These are phyloP conservation scores for Ricinus communis DNA, from an alignment of 345 rosid species.

Conservation along the genomic window DNA sequence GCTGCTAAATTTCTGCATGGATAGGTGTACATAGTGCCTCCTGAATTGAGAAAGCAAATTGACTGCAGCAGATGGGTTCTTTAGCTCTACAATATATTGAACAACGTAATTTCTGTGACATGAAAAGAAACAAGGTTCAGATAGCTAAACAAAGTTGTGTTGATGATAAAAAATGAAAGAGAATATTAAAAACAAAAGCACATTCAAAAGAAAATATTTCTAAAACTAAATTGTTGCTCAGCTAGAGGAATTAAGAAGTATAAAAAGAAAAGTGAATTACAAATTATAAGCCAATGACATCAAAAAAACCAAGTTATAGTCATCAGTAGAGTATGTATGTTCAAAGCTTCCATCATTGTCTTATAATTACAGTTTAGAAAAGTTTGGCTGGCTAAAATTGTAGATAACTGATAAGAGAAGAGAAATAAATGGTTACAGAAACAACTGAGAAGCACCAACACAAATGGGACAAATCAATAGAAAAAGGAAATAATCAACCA, in stretches of 20 bases:
- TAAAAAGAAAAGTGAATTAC: not conserved
- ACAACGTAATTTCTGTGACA: conserved; percentile 71
- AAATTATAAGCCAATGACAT: conserved; percentile 1
- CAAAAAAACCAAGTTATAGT: not conserved
- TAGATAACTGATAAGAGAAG: too few relatives aligned
- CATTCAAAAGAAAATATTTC: too few relatives aligned
- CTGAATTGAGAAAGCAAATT: conserved; percentile 47
- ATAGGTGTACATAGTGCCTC: conserved; percentile 55
- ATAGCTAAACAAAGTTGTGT: not conserved
- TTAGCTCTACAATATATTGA: conserved; percentile 60
- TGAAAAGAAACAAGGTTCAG: conserved; percentile 7
- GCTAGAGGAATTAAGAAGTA: not conserved
- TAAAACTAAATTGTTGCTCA: too few relatives aligned
- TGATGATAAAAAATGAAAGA: not conserved
- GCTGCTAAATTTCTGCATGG: conserved; percentile 72
- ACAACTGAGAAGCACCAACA: too few relatives aligned
- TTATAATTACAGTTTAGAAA: too few relatives aligned
- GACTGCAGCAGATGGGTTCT: conserved; percentile 35
- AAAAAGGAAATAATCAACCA: too few relatives aligned
- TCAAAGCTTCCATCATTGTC: too few relatives aligned
- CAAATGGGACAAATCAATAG: too few relatives aligned
- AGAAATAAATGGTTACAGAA: too few relatives aligned
- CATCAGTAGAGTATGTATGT: not conserved
- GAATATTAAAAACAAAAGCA: too few relatives aligned
- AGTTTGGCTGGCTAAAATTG: too few relatives aligned